Conservation (phyloP, 495 filamentous ascomycete species). For the Thermothielavioides terrestris region DNA sequence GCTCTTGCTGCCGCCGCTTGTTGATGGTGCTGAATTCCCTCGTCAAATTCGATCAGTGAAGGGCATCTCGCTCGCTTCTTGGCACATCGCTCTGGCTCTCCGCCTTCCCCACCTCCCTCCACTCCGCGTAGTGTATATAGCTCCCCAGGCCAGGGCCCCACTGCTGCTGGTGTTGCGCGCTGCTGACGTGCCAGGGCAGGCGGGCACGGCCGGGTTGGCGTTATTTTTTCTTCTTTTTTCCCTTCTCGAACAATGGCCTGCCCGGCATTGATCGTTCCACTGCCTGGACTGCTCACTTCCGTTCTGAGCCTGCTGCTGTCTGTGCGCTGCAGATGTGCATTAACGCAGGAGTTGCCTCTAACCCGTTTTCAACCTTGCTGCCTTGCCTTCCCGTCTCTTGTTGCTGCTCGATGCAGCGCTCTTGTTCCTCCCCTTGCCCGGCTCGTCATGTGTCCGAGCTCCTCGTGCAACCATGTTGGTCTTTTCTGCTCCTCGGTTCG, state of each 20-base stretch:
- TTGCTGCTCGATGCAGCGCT: neutral
- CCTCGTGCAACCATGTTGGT: neutral
- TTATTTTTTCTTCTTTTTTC: neutral
- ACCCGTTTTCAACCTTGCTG: constrained; percentile 12
- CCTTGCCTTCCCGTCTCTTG: constrained; percentile 11
- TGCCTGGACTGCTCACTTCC: constrained; percentile 16
- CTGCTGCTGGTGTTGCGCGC: neutral
- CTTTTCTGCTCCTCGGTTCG: neutral
- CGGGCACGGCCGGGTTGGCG: constrained; percentile 1
- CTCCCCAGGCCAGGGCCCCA: too few relatives aligned
- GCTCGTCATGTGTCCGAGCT: neutral
- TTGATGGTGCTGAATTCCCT: neutral
- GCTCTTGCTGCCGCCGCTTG: neutral
- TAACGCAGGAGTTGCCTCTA: constrained; percentile 20
- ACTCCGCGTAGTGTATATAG: too few relatives aligned
- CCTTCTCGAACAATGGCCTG: constrained; percentile 17
- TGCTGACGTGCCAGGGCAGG: constrained; percentile 3
- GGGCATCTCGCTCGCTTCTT: too few relatives aligned
- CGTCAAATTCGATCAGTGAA: too few relatives aligned
- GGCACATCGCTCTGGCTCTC: neutral
- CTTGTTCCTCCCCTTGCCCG: neutral
- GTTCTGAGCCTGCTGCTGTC: constrained; percentile 18
- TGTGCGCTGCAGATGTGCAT: constrained; percentile 26
- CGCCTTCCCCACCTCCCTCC: neutral
- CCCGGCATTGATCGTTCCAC: constrained; percentile 22